Evolutionary conservation across 257 asterid species (phyloP), one percentile per base, ranked within the genome.

Genomic region (Nemophila menziesii): DNA sequence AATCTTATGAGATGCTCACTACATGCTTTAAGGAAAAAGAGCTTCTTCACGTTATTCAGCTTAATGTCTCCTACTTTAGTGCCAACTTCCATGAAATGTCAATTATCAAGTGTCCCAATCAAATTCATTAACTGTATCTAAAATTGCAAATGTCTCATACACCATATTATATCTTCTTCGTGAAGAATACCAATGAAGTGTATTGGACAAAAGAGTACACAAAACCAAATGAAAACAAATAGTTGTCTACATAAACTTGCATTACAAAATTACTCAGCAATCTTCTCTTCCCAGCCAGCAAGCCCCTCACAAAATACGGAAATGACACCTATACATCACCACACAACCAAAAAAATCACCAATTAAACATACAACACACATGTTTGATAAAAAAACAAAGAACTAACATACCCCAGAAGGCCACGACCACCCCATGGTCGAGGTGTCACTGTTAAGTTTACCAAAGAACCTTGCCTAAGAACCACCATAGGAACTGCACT

Each of bases 351-450:
- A 16, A n/a, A 40, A 16, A 22, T 16, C 18, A 16, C 12, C 11
- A 13, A 9, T 4, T 17, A 8, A 37, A 16, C 21, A 40, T 18
- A 16, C 16, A 40, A 9, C 8, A 8, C 11, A 1, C 33, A 26
- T 26, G 33, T 26, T 26, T 26, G 33, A 26, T 4, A 20, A 33
- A 33, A 13, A 45, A 33, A 40, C 13, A 57, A 40, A 29, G 16
- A 7, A 20, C 36, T 19, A 37, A 21, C 66, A 20, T 73, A 90
- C 94, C 96, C 99, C 55, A 90, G 60, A 19, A 85, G 57, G 52
- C 96, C 89, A 11, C 82, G 92, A 17, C 99, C 99, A n/a, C 69
- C 66, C 99, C 96, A 85, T 18, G 69, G 33, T 73, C 94, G 73
- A 33, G 99, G 99, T 20, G 82, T 81, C 49, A 90, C 78, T 11